Conservation (phyloP, 23 red algal species). For the Gracilaria gracilis region DNA sequence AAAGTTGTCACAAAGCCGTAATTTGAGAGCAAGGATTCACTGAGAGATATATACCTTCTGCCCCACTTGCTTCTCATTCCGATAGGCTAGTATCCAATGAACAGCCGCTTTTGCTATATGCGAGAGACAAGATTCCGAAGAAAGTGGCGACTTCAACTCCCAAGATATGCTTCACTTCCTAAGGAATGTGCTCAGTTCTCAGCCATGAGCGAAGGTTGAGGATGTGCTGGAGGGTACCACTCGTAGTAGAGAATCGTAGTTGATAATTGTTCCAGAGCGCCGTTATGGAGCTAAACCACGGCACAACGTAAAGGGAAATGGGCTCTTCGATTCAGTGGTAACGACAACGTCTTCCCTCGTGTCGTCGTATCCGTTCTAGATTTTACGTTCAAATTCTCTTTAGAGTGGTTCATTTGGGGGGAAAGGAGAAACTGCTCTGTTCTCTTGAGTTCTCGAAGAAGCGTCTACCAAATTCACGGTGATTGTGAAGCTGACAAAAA, state of each 20-base stretch:
- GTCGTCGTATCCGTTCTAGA: not conserved
- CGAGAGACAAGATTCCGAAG: not conserved
- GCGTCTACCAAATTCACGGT: not conserved
- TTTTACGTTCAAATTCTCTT: not conserved
- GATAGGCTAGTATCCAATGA: not conserved
- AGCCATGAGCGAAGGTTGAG: not conserved
- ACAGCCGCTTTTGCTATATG: not conserved
- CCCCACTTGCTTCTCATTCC: slow-evolving; percentile 41
- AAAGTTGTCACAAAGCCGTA: slow-evolving; percentile 69
- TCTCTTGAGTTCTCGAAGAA: not conserved
- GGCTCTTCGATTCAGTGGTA: not conserved
- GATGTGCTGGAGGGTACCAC: not conserved
- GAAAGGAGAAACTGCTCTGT: not conserved
- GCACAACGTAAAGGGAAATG: not conserved
- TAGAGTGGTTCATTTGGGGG: not conserved
- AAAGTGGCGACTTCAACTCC: not conserved
- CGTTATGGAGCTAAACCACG: not conserved
- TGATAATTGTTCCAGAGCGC: not conserved
- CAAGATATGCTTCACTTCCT: not conserved
- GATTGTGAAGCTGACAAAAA: slow-evolving; percentile 5
- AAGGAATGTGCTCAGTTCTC: not conserved
- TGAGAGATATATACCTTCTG: slow-evolving; percentile 52
- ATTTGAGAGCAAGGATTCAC: slow-evolving; percentile 62
- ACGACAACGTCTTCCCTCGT: not conserved
- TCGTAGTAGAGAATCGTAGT: not conserved